Base-by-base conservation (phyloP, 352 stramenopile genomes). In the Ophiocytium majus region DNA sequence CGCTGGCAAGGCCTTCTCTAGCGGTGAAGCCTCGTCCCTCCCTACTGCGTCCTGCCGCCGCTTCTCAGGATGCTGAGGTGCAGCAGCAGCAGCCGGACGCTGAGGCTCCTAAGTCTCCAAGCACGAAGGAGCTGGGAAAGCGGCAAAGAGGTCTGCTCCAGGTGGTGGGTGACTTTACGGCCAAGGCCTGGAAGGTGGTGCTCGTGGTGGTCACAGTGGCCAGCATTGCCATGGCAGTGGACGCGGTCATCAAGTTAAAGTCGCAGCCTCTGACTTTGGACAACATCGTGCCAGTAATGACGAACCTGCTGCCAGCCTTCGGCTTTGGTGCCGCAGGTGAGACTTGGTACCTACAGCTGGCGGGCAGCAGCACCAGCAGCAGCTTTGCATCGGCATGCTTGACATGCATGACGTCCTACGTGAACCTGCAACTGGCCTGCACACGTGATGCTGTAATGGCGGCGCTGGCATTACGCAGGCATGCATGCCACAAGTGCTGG, bases 181-280 rank as follows among this genome's bases (percentile, higher is more conserved):
- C 57, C 57, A 66, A 19, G 28, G 64, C 64, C 17, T 81, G 75
- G 75, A 81, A 81, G 50, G 75, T 1, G 36, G 1, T 81, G 1
- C 31, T 81, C 1, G 1, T 81, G 5, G 5, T 81, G 31, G 32
- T 81, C 75, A 81, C 75, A 10, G 9, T 81, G 5, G 35, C 75
- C 23, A 81, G 75, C 50, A 36, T 81, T 31, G 75, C 17, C 19
- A 10, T 81, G 1, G 75, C 75, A 1, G 17, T 81, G 32, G 75
- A 81, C 36, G 19, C 75, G 1, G 17, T 81, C 31, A 14, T 81
- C 31, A 81, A 81, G 75, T 33, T 81, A 0, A 28, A 36, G 19
- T 57, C 75, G 5, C 75, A 81, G 36, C 31, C 75, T 10, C 28
- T 81, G 19, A 81, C 75, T 1, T 14, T 81, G 31, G 32, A 28